phyloP scores from a whole-genome alignment of 208 protist genomes.

The Herpetomonas samuelpessoai region DNA sequence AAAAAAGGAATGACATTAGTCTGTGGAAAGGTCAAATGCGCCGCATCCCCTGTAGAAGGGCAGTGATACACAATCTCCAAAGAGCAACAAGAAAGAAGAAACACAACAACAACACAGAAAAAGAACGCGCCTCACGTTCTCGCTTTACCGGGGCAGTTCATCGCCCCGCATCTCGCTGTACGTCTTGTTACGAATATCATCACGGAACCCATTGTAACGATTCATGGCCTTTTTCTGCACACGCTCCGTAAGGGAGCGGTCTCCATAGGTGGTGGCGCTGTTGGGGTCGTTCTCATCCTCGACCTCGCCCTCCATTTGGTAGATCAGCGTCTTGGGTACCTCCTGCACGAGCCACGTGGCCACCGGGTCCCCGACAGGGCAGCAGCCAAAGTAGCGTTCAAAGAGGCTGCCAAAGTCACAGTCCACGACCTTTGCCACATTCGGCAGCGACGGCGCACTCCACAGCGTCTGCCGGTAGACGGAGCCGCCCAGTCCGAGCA shows the following conservation, averaged over 20 bases:
- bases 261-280: slow-evolving; percentile 82
- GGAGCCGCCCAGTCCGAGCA: slow-evolving; percentile 72
- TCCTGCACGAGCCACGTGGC: slow-evolving; percentile 70
- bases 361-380: slow-evolving; percentile 58
- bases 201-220: slow-evolving; percentile 78
- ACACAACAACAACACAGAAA: slow-evolving; percentile 8
- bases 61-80: slow-evolving; percentile 6
- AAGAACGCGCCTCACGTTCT: neutral
- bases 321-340: slow-evolving; percentile 73
- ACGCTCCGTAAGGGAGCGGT: slow-evolving; percentile 71
- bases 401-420: slow-evolving; percentile 65
- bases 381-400: slow-evolving; percentile 56
- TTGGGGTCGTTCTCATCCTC: slow-evolving; percentile 91
- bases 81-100: slow-evolving; percentile 11
- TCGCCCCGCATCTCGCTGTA: slow-evolving; percentile 73
- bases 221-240: slow-evolving; percentile 93
- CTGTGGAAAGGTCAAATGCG: too few relatives aligned
- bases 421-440: slow-evolving; percentile 34
- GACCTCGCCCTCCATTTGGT: slow-evolving; percentile 84
- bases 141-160: slow-evolving; percentile 62
- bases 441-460: slow-evolving; percentile 70
- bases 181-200: slow-evolving; percentile 75
- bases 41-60: too few relatives aligned
- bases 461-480: slow-evolving; percentile 84
- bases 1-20: too few relatives aligned